Base-by-base conservation (phyloP, 345 rosid species). In the Salix caprea region DNA sequence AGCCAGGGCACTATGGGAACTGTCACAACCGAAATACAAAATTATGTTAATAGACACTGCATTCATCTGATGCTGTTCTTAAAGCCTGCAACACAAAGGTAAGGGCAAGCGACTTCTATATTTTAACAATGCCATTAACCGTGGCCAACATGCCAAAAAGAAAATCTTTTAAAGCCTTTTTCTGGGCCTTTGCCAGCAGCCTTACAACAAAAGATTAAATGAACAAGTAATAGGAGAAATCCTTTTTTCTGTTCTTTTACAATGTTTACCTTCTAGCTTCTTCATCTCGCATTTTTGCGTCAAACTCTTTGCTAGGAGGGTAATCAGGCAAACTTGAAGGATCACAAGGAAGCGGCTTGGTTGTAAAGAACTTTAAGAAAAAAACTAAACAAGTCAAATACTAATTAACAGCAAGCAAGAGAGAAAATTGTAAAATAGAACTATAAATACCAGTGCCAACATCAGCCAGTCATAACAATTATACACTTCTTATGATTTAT, bases 271-370 rank as follows among this genome's bases (percentile, higher is more conserved):
- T 91, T 91, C 99, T 87, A 70, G 90, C 89, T 80, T 93, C 99
- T 76, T 93, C 98, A 73, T 95, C 98, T 61, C 97, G 90, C 76
- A 93, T 73, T 83, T 94, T 95, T n/a, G 97, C 99, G 81, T 95
- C 97, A 48, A 95, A 88, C 85, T 91, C 98, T 89, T 93, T 91
- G 92, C 97, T 93, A 39, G 99, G 97, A 80, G 98, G 96, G 88
- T 93, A 96, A 83, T 85, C 92, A 2, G 98, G 99, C 89, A 96
- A 89, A 81, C 92, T 93, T 73, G 93, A 91, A 81, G 99, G 98
- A 82, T 90, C 89, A 82, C 99, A 96, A 15, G 99, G 98, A 81
- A 91, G 84, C 30, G 99, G 99, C 76, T 87, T 93, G 40, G 82
- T 82, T n/a, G 82, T 71, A 74, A 96, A 92, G 91, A 96, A 96